Base-by-base conservation (phyloP, 2,329 filamentous ascomycete species). In the Juglanconis oblonga region DNA sequence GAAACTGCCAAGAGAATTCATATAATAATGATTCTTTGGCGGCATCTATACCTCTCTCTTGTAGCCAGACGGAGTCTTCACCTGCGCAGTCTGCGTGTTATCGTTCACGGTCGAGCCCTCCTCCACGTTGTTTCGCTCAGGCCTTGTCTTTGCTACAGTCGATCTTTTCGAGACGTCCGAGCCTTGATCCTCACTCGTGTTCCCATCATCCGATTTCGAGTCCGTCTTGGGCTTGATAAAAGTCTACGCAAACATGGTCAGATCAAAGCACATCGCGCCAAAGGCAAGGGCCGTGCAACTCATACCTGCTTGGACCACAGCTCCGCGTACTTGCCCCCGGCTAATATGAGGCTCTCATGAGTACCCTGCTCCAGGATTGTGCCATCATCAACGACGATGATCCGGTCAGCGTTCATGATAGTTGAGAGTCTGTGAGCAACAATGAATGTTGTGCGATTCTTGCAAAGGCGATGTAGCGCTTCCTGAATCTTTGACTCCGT, bases 401-500 rank as follows among this genome's bases (percentile, higher is more conserved):
- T 89, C 31, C 80, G 78, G 65, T 90, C 86, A 2, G 87, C 86
- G 64, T 87, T 87, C 76, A 88, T 86, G 57, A 91, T 86, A 0
- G 88, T 91, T 0, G 88, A 89, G 31, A 91, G 75, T 9, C 88
- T 82, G 69, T 90, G 88, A 75, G 87, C 87, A 35, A 89, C 84
- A 32, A 88, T 83, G 64, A 89, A 87, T 0, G 86, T 89, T 1
- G 87, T 89, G 31, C 86, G 83, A 2, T 81, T 83, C 61, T 81
- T 75, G 63, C 84, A 87, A 7, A 88, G 76, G 53, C 76, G 77
- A 59, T 76, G 76, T 56, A 89, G 80, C 0, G 86, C 87, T 36
- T 82, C 76, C 66, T 89, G 87, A 50, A 89, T 89, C 65, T 85
- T 83, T 58, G 85, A 83, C 70, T 89, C 87, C 1, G 86, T 89